Conservation (phyloP, 2,329 filamentous ascomycete species). For the Phyllosticta paracitricarpa region DNA sequence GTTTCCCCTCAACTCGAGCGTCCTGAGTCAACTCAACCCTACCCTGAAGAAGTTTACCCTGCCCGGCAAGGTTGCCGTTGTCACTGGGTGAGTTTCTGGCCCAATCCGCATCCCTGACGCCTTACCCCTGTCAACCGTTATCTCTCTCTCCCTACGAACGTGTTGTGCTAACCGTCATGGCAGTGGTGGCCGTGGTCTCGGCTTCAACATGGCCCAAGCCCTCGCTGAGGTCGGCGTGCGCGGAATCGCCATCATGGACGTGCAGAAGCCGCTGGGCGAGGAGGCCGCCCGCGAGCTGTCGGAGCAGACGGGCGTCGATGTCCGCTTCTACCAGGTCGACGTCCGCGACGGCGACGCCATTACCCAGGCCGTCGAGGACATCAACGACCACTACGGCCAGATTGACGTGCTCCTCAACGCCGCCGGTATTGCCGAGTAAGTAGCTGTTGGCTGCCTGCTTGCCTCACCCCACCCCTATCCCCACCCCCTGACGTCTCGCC, state of each 20-base stretch:
- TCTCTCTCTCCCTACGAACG: conserved; percentile 16
- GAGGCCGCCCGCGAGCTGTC: conserved; percentile 59
- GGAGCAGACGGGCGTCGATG: conserved; percentile 61
- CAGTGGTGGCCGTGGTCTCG: conserved; percentile 65
- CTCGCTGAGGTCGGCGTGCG: conserved; percentile 67
- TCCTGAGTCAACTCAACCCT: conserved; percentile 48
- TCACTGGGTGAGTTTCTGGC: conserved; percentile 52
- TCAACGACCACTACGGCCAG: conserved; percentile 56
- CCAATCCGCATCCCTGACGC: conserved; percentile 6
- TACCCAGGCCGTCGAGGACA: conserved; percentile 56
- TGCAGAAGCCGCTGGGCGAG: conserved; percentile 65
- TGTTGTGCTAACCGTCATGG: conserved; percentile 1
- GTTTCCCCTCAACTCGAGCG: conserved; percentile 21
- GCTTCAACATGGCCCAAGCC: conserved; percentile 69
- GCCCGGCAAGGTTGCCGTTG: conserved; percentile 59
- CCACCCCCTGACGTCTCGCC: too few relatives aligned
- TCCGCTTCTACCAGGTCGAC: conserved; percentile 70
- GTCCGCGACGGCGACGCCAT: conserved; percentile 63
- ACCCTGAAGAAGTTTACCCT: conserved; percentile 62
- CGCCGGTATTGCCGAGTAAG: conserved; percentile 65
- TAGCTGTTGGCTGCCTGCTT: conserved; percentile 8
- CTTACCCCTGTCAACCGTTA: neutral
- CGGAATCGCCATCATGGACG: conserved; percentile 65
- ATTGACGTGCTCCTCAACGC: conserved; percentile 72
- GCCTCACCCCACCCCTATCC: neutral